phyloP scores from a whole-genome alignment of 2,329 filamentous ascomycete genomes.

The Aspergillus awamori region DNA sequence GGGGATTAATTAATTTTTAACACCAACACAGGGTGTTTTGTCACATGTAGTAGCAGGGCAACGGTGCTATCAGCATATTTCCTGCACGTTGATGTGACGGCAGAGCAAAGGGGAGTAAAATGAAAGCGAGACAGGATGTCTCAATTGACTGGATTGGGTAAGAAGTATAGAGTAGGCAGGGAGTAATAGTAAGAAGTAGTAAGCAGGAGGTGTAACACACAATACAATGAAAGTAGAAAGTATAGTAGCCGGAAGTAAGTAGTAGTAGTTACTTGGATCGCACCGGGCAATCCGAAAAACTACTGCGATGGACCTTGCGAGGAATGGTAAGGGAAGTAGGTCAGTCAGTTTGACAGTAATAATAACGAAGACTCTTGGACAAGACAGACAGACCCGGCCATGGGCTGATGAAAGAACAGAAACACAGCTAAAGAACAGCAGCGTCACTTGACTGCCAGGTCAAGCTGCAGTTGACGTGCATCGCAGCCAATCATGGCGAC shows the following conservation, averaged over 20 bases:
- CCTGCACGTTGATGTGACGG: conserved; percentile 1
- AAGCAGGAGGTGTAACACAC: not conserved
- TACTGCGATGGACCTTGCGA: too few relatives aligned
- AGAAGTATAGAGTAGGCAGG: not conserved
- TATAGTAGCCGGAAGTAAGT: not conserved
- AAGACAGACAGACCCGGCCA: not conserved
- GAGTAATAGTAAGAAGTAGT: not conserved
- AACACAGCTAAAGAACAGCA: not conserved
- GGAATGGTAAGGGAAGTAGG: too few relatives aligned
- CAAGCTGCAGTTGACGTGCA: conserved; percentile 6
- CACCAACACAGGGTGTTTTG: not conserved
- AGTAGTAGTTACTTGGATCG: not conserved
- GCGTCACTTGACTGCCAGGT: conserved; percentile 5
- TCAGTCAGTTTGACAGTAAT: too few relatives aligned
- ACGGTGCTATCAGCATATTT: conserved; percentile 5
- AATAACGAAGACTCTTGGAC: not conserved
- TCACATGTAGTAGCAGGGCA: not conserved
- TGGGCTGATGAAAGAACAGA: not conserved
- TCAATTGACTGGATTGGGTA: not conserved
- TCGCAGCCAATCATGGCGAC: not conserved
- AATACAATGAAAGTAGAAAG: not conserved
- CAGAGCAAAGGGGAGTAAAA: not conserved
- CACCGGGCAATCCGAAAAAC: not conserved
- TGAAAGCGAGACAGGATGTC: conserved; percentile 4
- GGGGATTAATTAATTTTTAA: not conserved